phyloP scores from a whole-genome alignment of 192 early-diverging fungal species.

The Spinellus fusiger region DNA sequence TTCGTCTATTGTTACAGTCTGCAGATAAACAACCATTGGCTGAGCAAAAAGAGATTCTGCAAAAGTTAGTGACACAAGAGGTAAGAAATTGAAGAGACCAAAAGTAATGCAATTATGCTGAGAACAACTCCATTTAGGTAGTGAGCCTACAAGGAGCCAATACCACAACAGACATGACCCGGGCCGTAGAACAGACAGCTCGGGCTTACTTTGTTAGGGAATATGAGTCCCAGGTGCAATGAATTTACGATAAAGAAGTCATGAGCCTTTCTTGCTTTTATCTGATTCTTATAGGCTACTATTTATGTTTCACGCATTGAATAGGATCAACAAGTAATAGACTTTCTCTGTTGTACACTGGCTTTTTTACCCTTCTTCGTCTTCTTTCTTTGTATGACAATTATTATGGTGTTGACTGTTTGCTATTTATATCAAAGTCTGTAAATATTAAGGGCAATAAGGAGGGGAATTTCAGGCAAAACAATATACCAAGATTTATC shows the following conservation, averaged over 20 bases:
- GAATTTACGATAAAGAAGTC: not conserved
- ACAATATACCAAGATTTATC: too few species aligned
- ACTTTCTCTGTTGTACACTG: too few species aligned
- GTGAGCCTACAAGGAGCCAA: not conserved
- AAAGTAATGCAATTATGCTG: not conserved
- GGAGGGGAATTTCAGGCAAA: too few species aligned
- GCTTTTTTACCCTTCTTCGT: too few species aligned
- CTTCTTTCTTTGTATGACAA: too few species aligned
- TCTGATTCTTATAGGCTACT: too few species aligned
- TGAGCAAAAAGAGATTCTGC: not conserved
- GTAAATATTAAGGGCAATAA: too few species aligned
- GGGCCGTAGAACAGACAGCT: conserved; percentile 3
- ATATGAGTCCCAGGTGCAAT: conserved; percentile 1
- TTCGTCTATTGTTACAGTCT: not conserved
- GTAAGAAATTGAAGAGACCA: not conserved
- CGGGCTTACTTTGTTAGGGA: conserved; percentile 16
- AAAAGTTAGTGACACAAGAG: conserved; percentile 3
- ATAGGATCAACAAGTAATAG: too few species aligned
- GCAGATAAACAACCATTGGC: not conserved
- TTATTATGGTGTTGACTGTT: too few species aligned
- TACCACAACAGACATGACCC: not conserved
- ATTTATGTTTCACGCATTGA: too few species aligned
- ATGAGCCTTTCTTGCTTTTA: too few species aligned
- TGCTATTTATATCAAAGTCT: too few species aligned
- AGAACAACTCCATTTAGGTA: not conserved